Conservation (phyloP, 148 eudicot species). For the Rhododendron ovatum region DNA sequence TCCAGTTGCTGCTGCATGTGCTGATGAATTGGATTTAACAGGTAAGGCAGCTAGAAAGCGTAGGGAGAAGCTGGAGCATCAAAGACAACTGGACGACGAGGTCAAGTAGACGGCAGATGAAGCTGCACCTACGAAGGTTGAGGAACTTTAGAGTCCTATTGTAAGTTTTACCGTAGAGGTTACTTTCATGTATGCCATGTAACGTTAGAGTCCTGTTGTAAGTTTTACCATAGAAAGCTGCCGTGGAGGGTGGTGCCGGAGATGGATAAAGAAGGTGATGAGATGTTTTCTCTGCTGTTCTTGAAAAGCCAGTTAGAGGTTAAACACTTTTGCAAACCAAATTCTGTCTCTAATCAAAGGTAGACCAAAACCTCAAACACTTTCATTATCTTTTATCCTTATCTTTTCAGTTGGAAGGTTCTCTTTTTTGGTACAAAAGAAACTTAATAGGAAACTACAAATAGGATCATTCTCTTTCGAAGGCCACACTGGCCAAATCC, state of each 20-base stretch:
- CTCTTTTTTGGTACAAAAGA: neutral
- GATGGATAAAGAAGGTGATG: conserved; percentile 20
- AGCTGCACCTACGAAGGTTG: neutral
- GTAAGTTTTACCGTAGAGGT: neutral
- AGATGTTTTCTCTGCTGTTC: conserved; percentile 22
- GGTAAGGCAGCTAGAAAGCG: conserved; percentile 40
- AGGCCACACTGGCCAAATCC: neutral
- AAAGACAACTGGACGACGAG: conserved; percentile 23
- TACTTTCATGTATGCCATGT: neutral
- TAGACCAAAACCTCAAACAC: neutral
- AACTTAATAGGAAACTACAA: neutral
- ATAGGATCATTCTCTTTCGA: neutral
- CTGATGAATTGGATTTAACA: too few species aligned
- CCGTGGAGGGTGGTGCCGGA: conserved; percentile 24
- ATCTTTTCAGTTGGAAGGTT: neutral
- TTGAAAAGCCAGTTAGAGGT: conserved; percentile 23
- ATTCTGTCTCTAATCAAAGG: neutral
- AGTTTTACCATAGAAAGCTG: conserved; percentile 9
- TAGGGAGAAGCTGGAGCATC: conserved; percentile 71
- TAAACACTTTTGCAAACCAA: neutral
- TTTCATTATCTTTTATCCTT: neutral
- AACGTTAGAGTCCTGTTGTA: too few species aligned
- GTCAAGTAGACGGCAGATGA: conserved; percentile 31
- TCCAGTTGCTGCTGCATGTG: too few species aligned
- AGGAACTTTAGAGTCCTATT: neutral